Evolutionary conservation across 2,329 filamentous ascomycete genomes (phyloP).

Genomic region (Phialophora expanda): DNA sequence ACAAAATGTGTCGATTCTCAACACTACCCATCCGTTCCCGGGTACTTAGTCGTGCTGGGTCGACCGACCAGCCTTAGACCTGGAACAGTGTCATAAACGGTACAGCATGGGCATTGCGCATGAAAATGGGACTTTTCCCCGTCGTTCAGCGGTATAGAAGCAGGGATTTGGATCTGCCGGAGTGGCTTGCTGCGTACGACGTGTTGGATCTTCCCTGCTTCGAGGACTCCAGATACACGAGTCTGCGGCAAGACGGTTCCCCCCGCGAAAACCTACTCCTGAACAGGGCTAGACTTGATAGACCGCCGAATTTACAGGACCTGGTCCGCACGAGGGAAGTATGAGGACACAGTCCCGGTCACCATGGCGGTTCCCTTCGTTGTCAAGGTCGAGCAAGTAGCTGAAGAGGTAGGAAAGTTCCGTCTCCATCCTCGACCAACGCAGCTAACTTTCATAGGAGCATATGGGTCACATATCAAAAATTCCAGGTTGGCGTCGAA

Average conservation of each 20-base stretch:
- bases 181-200: conserved; percentile 29
- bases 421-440: not conserved
- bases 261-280: conserved; percentile 12
- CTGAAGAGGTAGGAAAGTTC: conserved; percentile 13
- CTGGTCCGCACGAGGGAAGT: conserved; percentile 12
- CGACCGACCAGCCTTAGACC: conserved; percentile 48
- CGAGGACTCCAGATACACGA: conserved; percentile 19
- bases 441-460: conserved; percentile 8
- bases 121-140: conserved; percentile 73
- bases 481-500: conserved; percentile 14
- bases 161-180: conserved; percentile 57
- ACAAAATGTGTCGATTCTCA: not conserved
- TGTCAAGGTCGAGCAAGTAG: conserved; percentile 7
- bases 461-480: conserved; percentile 13
- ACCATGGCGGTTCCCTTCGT: conserved; percentile 15
- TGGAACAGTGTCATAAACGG: conserved; percentile 77
- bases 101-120: conserved; percentile 87
- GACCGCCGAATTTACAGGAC: conserved; percentile 18
- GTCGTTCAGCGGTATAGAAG: conserved; percentile 82
- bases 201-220: conserved; percentile 18
- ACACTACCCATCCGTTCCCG: conserved; percentile 2
- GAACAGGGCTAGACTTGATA: conserved; percentile 11
- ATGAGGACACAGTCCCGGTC: conserved; percentile 1
- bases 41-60: conserved; percentile 85
- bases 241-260: conserved; percentile 22